Percentiles rank a stretch among this genome's conserved stretches.
phyloP scores from a whole-genome alignment of 306 rosid species.

The Castanea crenata region DNA sequence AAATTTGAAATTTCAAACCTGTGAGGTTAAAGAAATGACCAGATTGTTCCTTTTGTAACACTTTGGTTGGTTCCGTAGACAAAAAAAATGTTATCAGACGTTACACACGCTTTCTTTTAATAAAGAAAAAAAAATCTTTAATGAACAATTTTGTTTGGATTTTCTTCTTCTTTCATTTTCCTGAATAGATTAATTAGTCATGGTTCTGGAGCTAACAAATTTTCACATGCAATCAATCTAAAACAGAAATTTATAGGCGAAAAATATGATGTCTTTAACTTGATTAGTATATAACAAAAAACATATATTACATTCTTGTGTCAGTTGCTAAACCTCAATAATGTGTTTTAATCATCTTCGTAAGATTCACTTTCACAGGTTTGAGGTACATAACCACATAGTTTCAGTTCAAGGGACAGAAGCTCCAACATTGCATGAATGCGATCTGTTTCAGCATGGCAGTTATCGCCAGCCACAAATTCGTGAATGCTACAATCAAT shows the following conservation, averaged over 20 bases:
- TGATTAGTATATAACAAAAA: too few species aligned
- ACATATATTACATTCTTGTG: neutral
- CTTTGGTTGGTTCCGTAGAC: too few species aligned
- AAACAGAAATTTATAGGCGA: neutral
- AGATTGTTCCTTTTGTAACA: too few species aligned
- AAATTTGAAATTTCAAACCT: too few species aligned
- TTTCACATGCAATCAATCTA: neutral
- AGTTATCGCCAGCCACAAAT: slow-evolving; percentile 72
- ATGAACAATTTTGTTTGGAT: too few species aligned
- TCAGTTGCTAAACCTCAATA: neutral
- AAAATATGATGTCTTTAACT: neutral
- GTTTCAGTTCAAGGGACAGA: slow-evolving; percentile 57
- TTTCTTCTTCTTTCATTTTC: too few species aligned
- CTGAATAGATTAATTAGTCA: neutral
- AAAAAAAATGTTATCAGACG: too few species aligned
- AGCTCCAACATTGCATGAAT: slow-evolving; percentile 49
- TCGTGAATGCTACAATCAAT: slow-evolving; percentile 68
- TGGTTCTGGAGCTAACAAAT: neutral
- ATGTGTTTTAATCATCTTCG: slow-evolving; percentile 28
- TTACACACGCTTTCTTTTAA: too few species aligned
- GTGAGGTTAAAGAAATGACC: too few species aligned
- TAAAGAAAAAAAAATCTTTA: too few species aligned
- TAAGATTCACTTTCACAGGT: slow-evolving; percentile 31
- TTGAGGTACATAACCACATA: slow-evolving; percentile 61
- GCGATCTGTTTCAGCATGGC: slow-evolving; percentile 45